A percentile compares a stretch with the other conserved stretches of the same genome.
These are phyloP conservation scores for Hirschioporus abietinus DNA, from an alignment of 768 basidiomycete genomes.

Conservation along the genomic window DNA sequence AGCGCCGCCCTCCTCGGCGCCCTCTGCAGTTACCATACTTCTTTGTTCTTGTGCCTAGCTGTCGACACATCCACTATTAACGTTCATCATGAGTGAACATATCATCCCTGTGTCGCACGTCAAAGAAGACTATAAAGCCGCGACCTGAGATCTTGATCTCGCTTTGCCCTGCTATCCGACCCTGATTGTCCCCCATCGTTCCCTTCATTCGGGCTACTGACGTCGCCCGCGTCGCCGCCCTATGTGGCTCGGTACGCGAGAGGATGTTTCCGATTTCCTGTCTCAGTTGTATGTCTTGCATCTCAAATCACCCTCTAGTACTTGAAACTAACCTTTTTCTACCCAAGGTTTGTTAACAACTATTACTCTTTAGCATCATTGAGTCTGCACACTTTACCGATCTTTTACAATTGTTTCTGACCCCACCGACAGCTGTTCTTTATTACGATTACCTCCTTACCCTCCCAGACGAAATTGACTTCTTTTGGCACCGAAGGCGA, in stretches of 20 bases:
- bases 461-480: conserved; percentile 2
- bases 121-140: background rate
- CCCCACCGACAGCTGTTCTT: background rate
- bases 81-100: background rate
- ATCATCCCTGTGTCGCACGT: background rate
- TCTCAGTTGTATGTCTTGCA: background rate
- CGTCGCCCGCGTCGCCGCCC: background rate
- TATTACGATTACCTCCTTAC: conserved; percentile 10
- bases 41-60: background rate
- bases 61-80: background rate
- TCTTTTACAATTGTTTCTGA: background rate
- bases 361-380: conserved; percentile 1
- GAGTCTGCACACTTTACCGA: background rate
- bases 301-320: too few relatives aligned
- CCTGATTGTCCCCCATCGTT: background rate
- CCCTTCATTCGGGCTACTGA: background rate
- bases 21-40: background rate
- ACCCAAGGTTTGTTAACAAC: background rate
- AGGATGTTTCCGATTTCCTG: background rate
- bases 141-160: background rate
- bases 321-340: too few relatives aligned
- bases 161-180: background rate
- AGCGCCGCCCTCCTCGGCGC: background rate
- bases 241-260: background rate
- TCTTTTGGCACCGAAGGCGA: conserved; percentile 3